phyloP scores from a whole-genome alignment of 1,284 basidiomycete species.

The Neonothopanus nambi region DNA sequence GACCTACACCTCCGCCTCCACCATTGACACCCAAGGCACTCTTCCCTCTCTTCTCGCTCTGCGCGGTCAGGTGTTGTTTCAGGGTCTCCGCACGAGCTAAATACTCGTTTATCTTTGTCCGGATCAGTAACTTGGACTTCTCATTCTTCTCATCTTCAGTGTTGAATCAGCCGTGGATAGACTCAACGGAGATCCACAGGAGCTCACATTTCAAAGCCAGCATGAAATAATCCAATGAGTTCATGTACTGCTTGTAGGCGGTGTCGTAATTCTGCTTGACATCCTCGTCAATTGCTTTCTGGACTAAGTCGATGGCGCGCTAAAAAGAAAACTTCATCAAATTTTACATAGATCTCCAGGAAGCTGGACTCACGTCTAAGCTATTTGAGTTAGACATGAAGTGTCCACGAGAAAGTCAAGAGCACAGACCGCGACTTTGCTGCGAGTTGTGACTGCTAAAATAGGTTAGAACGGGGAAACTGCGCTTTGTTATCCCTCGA shows the following conservation, averaged over 20 bases:
- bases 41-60: constrained; percentile 70
- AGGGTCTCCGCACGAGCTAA: constrained; percentile 90
- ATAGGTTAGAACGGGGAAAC: no score
- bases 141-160: constrained; percentile 92
- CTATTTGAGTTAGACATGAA: constrained; percentile 20
- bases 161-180: neutral
- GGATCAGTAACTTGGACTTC: constrained; percentile 87
- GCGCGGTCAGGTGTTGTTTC: constrained; percentile 67
- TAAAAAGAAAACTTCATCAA: constrained; percentile 32
- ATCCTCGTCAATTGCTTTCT: constrained; percentile 95
- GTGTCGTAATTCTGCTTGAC: constrained; percentile 92
- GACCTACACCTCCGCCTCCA: constrained; percentile 59
- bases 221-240: constrained; percentile 98
- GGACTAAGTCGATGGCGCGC: constrained; percentile 95
- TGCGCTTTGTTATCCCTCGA: no score
- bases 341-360: neutral
- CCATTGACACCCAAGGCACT: constrained; percentile 83
- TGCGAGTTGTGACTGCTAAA: no score
- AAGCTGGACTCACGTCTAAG: constrained; percentile 18
- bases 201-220: constrained; percentile 65
- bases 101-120: constrained; percentile 91
- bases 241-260: constrained; percentile 93
- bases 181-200: neutral
- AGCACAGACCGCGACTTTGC: no score
- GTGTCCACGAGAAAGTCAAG: neutral